These are phyloP conservation scores for Neurospora crassa DNA, from an alignment of 2,329 filamentous ascomycete species.

Conservation along the genomic window DNA sequence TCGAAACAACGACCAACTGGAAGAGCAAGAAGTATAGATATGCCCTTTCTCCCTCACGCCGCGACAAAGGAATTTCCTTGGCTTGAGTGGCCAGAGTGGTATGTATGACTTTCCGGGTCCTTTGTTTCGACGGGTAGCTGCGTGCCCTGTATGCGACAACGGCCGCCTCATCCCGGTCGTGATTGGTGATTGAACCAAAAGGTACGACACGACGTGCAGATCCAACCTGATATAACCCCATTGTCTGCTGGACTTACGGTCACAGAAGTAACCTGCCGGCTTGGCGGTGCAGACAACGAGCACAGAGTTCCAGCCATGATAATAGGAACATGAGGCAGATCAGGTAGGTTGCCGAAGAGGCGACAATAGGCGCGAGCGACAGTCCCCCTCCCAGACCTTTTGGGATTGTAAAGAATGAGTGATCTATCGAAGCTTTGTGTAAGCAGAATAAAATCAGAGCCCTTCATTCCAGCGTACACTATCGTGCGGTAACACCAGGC, in stretches of 20 bases:
- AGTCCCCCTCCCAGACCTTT: not conserved
- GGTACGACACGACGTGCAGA: not conserved
- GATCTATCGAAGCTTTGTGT: not conserved
- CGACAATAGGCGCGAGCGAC: not conserved
- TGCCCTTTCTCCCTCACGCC: not conserved
- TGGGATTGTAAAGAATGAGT: not conserved
- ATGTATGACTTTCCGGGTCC: not conserved
- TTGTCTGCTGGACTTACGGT: not conserved
- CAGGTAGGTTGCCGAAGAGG: not conserved
- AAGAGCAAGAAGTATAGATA: not conserved
- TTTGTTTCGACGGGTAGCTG: conserved; percentile 3
- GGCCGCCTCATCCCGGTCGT: not conserved
- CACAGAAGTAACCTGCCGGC: not conserved
- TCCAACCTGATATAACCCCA: not conserved
- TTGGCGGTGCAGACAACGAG: conserved; percentile 1
- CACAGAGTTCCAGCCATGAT: not conserved
- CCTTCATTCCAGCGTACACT: not conserved
- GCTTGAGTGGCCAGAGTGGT: not conserved
- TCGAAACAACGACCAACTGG: not conserved
- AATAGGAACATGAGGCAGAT: not conserved
- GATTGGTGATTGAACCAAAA: not conserved
- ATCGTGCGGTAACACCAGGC: not conserved
- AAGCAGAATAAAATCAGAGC: not conserved
- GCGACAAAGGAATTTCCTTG: not conserved
- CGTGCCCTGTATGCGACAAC: conserved; percentile 1